phyloP scores from a whole-genome alignment of 2,329 filamentous ascomycete genomes.

The Cladosporium sp. region DNA sequence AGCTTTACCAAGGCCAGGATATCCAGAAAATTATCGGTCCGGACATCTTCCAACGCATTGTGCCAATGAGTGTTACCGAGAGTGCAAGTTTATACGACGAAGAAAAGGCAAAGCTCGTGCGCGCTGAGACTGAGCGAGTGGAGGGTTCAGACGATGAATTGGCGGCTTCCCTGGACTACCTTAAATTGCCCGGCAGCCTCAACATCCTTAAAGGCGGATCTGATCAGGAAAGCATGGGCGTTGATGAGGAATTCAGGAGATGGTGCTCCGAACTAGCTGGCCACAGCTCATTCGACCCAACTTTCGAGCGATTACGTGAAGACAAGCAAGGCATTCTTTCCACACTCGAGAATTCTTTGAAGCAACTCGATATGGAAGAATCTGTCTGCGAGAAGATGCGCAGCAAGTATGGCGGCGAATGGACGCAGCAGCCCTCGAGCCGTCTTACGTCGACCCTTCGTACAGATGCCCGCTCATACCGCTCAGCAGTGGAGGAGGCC shows the following conservation, averaged over 20 bases:
- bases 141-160: slow-evolving; percentile 94
- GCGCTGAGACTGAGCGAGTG: slow-evolving; percentile 90
- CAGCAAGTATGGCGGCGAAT: slow-evolving; percentile 91
- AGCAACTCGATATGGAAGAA: slow-evolving; percentile 94
- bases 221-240: slow-evolving; percentile 77
- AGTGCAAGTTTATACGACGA: slow-evolving; percentile 97
- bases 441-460: slow-evolving; percentile 83
- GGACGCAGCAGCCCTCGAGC: slow-evolving; percentile 95
- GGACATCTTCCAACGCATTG: slow-evolving; percentile 94
- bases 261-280: slow-evolving; percentile 94
- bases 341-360: slow-evolving; percentile 75
- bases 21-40: slow-evolving; percentile 96
- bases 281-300: slow-evolving; percentile 74
- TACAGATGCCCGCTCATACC: slow-evolving; percentile 83
- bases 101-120: slow-evolving; percentile 93
- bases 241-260: slow-evolving; percentile 85
- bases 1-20: slow-evolving; percentile 94
- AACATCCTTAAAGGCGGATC: slow-evolving; percentile 91
- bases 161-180: slow-evolving; percentile 89
- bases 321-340: slow-evolving; percentile 75
- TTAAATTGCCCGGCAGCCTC: slow-evolving; percentile 76
- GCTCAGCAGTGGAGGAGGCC: slow-evolving; percentile 86
- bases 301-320: slow-evolving; percentile 75
- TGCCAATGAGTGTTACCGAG: slow-evolving; percentile 93
- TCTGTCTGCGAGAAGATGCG: slow-evolving; percentile 99